Base-by-base conservation (phyloP, 2,329 filamentous ascomycete genomes). In the Pseudocercospora cruenta region DNA sequence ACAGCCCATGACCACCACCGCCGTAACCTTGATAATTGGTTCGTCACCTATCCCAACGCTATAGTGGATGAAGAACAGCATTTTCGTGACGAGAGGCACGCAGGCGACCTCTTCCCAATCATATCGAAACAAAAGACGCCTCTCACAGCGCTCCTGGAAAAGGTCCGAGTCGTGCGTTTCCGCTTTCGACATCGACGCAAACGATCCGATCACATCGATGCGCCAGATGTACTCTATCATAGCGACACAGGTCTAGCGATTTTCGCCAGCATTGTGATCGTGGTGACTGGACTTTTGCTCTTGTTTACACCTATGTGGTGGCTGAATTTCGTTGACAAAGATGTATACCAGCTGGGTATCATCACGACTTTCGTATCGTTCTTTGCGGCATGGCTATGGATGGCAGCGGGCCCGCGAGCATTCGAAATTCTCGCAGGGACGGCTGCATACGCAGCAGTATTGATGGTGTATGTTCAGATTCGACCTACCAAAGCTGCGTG, bases 401-500 rank as follows among this genome's bases (percentile, higher is more conserved):
- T 62, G 26, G 66, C 63, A 4, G 66, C 63, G 1, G 68, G 66
- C 1, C 63, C 62, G 3, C 28, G 62, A 26, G 57, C 68, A 8
- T 70, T 68, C 33, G 64, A 70, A 60, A 69, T 69, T 14, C 51
- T 69, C 10, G 66, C 64, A 31, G 66, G 61, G 5, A 64, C 57
- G 7, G 66, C 68, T 12, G 68, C 63, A 9, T 70, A 70, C 58
- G 64, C 55, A 19, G 68, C 68, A 5, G 68, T 70, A n/a, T 45
- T 70, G 24, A 66, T 68, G 63, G 64, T 70, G 6, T 68, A 64
- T 60, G 22, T 64, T 9, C 60, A 62, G 51, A 54, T 54, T n/a
- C 21, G 51, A 12, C 51, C 51, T 3, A 54, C 16, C 5, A 47
- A 47, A 21, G 43, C 43, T 47, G 8, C 43, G 14, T 47, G 43